Base-by-base conservation (phyloP, 2,329 filamentous ascomycete species). In the Xylariomycetidae sp. region DNA sequence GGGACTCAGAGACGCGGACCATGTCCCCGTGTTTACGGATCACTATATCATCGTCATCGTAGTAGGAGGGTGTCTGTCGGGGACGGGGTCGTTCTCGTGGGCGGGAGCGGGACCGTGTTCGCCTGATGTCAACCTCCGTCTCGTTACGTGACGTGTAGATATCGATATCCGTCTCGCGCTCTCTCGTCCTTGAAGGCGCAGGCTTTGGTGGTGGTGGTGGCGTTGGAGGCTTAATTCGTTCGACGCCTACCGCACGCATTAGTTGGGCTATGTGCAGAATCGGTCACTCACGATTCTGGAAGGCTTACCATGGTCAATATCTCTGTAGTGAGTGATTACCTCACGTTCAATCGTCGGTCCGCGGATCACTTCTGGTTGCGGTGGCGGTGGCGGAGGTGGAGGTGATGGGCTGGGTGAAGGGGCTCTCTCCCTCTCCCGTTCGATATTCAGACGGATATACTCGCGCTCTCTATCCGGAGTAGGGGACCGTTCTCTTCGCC, bases 261-360 rank as follows among this genome's bases (percentile, higher is more conserved):
- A 52, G 44, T n/a, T n/a, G n/a, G n/a, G n/a, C n/a, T n/a, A n/a
- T n/a, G n/a, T n/a, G n/a, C n/a, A n/a, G n/a, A n/a, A n/a, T n/a
- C n/a, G n/a, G n/a, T n/a, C n/a, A n/a, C n/a, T n/a, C n/a, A 16
- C 8, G 13, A 27, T 16, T 11, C 14, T 35, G 15, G 33, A 32
- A 25, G 37, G 59, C 78, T 56, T 68, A 87, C 85, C 88, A 62
- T 94, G 87, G 53, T 94, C 85, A 48, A 94, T 83, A 53, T 90
- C 85, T 37, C 82, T 76, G 56, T 92, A 90, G 61, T 92, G 86
- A 0, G 87, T 94, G 45, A 94, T 89, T 38, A 94, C 80, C 55
- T 95, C 86, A 52, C 90, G 80, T 60, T 90, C 85, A 48, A 94
- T 87, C 1, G 82, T 84, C 20, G 88, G 88, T 14, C 82, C 80